Percentiles rank a stretch among this genome's conserved stretches.
phyloP scores from a whole-genome alignment of 108 stramenopile species.

The Cylindrotheca closterium region DNA sequence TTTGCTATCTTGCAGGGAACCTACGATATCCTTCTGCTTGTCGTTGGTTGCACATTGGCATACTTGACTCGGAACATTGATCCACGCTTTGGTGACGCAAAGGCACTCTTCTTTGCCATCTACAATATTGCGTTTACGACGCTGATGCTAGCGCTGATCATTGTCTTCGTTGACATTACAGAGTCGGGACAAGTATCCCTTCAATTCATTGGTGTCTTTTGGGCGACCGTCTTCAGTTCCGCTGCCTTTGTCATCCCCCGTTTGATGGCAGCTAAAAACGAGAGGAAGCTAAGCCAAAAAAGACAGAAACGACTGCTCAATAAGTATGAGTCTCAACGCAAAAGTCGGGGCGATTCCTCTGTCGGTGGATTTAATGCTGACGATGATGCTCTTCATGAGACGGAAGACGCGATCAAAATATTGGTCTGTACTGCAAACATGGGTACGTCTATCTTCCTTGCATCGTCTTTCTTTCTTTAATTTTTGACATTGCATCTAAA shows the following conservation, averaged over 20 bases:
- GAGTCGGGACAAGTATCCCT: background rate
- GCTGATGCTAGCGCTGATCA: slow-evolving; percentile 6
- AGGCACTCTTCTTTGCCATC: slow-evolving; percentile 49
- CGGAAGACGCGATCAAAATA: slow-evolving; percentile 5
- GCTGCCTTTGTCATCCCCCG: slow-evolving; percentile 31
- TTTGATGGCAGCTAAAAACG: slow-evolving; percentile 7
- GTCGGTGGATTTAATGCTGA: too few species aligned
- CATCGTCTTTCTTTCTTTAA: background rate
- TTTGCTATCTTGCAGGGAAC: slow-evolving; percentile 15
- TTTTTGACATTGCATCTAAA: background rate
- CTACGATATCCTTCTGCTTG: slow-evolving; percentile 28
- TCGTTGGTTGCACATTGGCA: slow-evolving; percentile 40
- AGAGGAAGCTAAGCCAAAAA: background rate
- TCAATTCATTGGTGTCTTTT: slow-evolving; percentile 36
- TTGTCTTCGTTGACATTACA: background rate
- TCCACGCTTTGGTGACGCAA: slow-evolving; percentile 31
- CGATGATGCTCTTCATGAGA: slow-evolving; percentile 1
- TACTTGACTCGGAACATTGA: slow-evolving; percentile 43
- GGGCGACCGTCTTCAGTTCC: slow-evolving; percentile 26
- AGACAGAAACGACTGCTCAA: background rate
- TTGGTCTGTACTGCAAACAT: slow-evolving; percentile 30
- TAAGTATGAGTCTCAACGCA: background rate
- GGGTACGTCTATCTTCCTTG: slow-evolving; percentile 1
- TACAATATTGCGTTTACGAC: slow-evolving; percentile 43
- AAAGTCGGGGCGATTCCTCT: background rate